Conservation (phyloP, 768 basidiomycete species). For the Ramaria sp. region DNA sequence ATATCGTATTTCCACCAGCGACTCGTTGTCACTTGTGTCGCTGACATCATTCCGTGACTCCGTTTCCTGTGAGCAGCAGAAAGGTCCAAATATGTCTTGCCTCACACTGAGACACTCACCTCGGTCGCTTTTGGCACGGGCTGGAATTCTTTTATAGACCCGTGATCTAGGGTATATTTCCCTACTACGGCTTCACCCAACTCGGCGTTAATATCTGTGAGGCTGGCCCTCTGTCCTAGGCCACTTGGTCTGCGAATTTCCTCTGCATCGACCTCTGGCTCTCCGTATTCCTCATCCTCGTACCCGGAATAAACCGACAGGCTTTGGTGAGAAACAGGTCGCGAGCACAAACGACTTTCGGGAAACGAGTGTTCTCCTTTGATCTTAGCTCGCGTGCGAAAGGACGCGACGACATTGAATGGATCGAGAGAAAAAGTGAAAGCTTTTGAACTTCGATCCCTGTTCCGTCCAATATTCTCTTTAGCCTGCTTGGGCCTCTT, state of each 20-base stretch:
- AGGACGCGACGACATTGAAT: conserved; percentile 2
- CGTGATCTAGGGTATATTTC: background rate
- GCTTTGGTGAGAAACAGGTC: background rate
- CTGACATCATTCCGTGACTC: background rate
- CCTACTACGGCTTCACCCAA: background rate
- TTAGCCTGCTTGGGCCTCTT: background rate
- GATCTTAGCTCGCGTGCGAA: background rate
- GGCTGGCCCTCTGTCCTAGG: background rate
- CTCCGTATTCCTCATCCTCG: conserved; percentile 7
- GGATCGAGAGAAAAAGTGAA: conserved; percentile 5
- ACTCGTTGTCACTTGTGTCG: background rate
- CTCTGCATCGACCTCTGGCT: conserved; percentile 7
- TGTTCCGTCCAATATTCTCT: background rate
- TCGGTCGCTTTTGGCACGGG: background rate
- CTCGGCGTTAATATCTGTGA: background rate
- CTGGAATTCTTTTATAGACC: background rate
- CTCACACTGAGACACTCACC: background rate
- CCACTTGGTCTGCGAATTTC: conserved; percentile 8
- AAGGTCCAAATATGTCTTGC: background rate
- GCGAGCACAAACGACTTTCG: background rate
- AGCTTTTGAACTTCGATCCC: background rate
- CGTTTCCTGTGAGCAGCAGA: background rate
- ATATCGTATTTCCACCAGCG: conserved; percentile 6
- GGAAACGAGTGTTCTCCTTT: background rate
- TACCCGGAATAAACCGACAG: background rate